A percentile compares a stretch with the other conserved stretches of the same genome.
phyloP scores from a whole-genome alignment of 352 stramenopile genomes.

The Paralagenidium karlingii region DNA sequence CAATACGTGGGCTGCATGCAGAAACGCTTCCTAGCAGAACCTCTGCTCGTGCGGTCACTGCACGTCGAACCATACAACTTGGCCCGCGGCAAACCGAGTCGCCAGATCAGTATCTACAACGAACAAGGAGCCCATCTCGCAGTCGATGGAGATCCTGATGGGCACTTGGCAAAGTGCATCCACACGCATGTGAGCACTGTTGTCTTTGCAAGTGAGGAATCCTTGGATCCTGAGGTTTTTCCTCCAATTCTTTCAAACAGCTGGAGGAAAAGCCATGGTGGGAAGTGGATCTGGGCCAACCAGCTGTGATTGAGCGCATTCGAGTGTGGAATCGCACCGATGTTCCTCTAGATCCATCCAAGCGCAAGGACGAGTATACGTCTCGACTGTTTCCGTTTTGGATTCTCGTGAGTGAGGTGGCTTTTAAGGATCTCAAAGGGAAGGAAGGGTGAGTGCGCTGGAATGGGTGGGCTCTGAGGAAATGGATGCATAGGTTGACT shows the following conservation, averaged over 20 bases:
- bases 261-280: conserved; percentile 88
- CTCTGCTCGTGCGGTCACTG: conserved; percentile 60
- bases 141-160: conserved; percentile 69
- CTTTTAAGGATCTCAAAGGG: conserved; percentile 71
- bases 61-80: conserved; percentile 86
- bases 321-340: conserved; percentile 82
- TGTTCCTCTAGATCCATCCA: conserved; percentile 63
- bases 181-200: conserved; percentile 72
- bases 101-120: conserved; percentile 87
- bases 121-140: conserved; percentile 66
- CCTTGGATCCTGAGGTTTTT: background rate
- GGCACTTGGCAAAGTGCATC: conserved; percentile 55
- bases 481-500: background rate
- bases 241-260: conserved; percentile 9
- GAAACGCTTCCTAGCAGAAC: conserved; percentile 57
- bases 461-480: background rate
- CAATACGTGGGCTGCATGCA: conserved; percentile 1
- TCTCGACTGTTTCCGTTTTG: conserved; percentile 84
- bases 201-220: background rate
- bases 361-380: conserved; percentile 62
- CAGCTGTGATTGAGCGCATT: conserved; percentile 65
- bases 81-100: conserved; percentile 51
- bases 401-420: conserved; percentile 85
- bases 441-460: conserved; percentile 35
- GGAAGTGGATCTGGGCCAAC: conserved; percentile 84